phyloP scores from a whole-genome alignment of 805 yeast genomes.

The Metschnikowia noctiluminum region DNA sequence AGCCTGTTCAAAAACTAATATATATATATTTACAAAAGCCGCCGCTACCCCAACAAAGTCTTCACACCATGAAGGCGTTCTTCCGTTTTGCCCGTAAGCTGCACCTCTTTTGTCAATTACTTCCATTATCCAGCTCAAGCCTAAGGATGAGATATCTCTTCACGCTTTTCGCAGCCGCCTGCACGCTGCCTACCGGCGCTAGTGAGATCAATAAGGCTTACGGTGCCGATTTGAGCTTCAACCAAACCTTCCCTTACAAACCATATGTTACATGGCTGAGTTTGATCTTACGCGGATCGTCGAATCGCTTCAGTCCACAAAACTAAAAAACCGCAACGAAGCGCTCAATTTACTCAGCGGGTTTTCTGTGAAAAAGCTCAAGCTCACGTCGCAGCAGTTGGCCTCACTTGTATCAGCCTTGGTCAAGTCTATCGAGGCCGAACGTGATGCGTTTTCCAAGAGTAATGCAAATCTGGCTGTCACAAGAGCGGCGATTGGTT shows the following conservation, averaged over 20 bases:
- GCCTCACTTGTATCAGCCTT: constrained; percentile 23
- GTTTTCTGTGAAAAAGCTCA: constrained; percentile 15
- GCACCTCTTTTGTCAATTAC: no score
- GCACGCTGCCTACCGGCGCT: neutral
- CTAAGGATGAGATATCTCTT: no score
- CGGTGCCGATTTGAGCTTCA: neutral
- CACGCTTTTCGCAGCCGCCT: neutral
- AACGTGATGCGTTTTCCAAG: constrained; percentile 29
- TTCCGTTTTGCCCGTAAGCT: no score
- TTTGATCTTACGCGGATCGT: constrained; percentile 14
- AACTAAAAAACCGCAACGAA: constrained; percentile 15
- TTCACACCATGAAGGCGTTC: no score
- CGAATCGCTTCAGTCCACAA: constrained; percentile 14
- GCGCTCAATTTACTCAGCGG: constrained; percentile 13
- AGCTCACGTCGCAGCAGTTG: constrained; percentile 22
- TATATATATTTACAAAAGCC: no score
- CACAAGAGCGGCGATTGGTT: constrained; percentile 28
- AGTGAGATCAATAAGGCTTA: neutral
- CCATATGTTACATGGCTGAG: constrained; percentile 12
- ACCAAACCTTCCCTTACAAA: neutral
- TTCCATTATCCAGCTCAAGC: no score
- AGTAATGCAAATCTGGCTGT: constrained; percentile 25
- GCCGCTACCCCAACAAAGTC: no score
- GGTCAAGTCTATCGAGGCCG: constrained; percentile 31
- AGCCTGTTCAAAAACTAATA: no score